Conservation (phyloP, 1,284 basidiomycete genomes). For the Austroboletus sp. region DNA sequence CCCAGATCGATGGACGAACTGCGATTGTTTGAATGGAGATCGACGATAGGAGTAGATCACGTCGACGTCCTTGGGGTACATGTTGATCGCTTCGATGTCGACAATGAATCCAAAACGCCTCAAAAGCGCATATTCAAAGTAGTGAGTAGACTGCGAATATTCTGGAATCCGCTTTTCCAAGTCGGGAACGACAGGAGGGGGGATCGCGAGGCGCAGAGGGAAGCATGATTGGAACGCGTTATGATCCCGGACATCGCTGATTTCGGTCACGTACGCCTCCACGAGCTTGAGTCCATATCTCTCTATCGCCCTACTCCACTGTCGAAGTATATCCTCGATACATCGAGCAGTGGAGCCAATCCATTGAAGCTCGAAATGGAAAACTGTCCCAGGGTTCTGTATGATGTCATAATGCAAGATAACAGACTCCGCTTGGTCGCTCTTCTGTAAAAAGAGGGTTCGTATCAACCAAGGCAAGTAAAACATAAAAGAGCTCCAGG, state of each 20-base stretch:
- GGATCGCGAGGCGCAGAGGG: slow-evolving; percentile 66
- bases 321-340: slow-evolving; percentile 83
- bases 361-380: slow-evolving; percentile 97
- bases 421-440: slow-evolving; percentile 81
- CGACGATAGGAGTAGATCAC: slow-evolving; percentile 87
- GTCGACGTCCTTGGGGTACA: slow-evolving; percentile 74
- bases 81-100: slow-evolving; percentile 73
- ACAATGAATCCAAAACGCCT: slow-evolving; percentile 76
- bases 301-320: slow-evolving; percentile 82
- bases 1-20: slow-evolving; percentile 84
- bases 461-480: slow-evolving; percentile 9
- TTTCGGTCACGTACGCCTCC: slow-evolving; percentile 86
- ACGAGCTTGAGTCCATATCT: slow-evolving; percentile 88
- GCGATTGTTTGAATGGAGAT: slow-evolving; percentile 69
- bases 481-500: background rate
- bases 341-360: slow-evolving; percentile 92
- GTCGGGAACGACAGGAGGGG: slow-evolving; percentile 67
- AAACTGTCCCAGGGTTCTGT: slow-evolving; percentile 84
- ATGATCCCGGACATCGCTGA: slow-evolving; percentile 71
- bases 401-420: slow-evolving; percentile 87
- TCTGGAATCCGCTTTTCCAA: slow-evolving; percentile 63
- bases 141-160: slow-evolving; percentile 56
- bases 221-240: slow-evolving; percentile 88
- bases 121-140: slow-evolving; percentile 78
- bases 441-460: slow-evolving; percentile 44